phyloP scores from a whole-genome alignment of 2,329 filamentous ascomycete genomes.

The Chaetomium olivaceum region DNA sequence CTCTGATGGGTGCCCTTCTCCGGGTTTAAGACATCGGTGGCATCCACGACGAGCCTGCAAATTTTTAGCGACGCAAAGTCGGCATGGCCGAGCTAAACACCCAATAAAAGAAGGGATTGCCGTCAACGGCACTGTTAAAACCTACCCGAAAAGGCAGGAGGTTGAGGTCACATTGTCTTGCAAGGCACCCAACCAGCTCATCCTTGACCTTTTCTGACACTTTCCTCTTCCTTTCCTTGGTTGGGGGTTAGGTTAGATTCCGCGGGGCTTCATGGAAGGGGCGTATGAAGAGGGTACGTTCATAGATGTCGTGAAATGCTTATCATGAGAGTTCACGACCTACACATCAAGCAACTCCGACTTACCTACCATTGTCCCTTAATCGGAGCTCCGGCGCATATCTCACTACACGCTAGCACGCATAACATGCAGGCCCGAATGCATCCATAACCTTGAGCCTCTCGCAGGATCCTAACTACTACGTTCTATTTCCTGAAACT shows the following conservation, averaged over 20 bases:
- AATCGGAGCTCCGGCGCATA: too few species aligned
- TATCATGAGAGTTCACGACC: too few species aligned
- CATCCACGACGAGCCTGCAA: neutral
- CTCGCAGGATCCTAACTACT: neutral
- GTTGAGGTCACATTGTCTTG: constrained; percentile 7
- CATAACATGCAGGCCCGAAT: neutral
- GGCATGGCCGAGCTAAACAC: neutral
- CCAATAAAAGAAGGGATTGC: neutral
- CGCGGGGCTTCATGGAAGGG: too few species aligned
- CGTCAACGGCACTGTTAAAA: neutral
- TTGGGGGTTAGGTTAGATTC: neutral
- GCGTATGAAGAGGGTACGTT: too few species aligned
- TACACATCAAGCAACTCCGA: too few species aligned
- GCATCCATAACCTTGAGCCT: neutral
- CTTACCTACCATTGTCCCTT: too few species aligned
- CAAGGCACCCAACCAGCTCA: neutral
- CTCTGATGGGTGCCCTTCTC: neutral
- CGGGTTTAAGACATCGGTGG: neutral
- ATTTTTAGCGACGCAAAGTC: neutral
- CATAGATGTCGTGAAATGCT: too few species aligned
- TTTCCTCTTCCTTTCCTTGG: neutral
- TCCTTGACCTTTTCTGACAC: neutral
- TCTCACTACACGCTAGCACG: too few species aligned
- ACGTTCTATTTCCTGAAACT: neutral
- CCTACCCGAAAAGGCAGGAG: constrained; percentile 9